Percentiles rank a stretch among this genome's conserved stretches.
phyloP scores from a whole-genome alignment of 441 rosid species.

The Syzygium malaccense region DNA sequence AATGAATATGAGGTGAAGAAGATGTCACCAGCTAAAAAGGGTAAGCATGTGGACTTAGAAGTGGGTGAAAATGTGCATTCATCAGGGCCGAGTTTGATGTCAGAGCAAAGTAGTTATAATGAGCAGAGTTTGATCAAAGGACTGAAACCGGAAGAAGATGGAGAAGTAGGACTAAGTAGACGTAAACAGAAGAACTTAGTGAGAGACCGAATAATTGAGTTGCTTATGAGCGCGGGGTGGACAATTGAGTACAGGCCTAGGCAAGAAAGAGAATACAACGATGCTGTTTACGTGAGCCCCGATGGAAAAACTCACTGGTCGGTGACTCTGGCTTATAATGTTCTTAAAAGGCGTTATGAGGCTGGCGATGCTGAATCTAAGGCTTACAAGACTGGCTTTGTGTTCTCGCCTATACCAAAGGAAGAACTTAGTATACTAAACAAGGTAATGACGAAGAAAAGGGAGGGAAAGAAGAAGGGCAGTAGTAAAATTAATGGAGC shows the following conservation, averaged over 20 bases:
- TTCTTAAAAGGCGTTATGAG: conserved; percentile 52
- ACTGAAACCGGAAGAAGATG: conserved; percentile 6
- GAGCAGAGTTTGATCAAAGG: conserved; percentile 10
- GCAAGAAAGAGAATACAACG: conserved; percentile 42
- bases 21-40: not conserved
- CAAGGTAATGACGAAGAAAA: conserved; percentile 35
- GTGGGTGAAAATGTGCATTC: not conserved
- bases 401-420: conserved; percentile 59
- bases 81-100: not conserved
- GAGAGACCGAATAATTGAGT: conserved; percentile 59
- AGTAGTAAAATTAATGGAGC: conserved; percentile 16
- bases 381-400: conserved; percentile 32
- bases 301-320: conserved; percentile 97
- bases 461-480: conserved; percentile 40
- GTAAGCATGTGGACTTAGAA: not conserved
- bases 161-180: conserved; percentile 19
- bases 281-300: conserved; percentile 94
- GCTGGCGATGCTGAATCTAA: conserved; percentile 22
- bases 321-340: conserved; percentile 74
- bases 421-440: conserved; percentile 59
- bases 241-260: conserved; percentile 74
- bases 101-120: conserved; percentile 5
- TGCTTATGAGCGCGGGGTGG: conserved; percentile 90
- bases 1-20: conserved; percentile 5
- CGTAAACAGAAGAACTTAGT: conserved; percentile 40